phyloP scores from a whole-genome alignment of 106 monocot species.

The Iris macrosiphon region DNA sequence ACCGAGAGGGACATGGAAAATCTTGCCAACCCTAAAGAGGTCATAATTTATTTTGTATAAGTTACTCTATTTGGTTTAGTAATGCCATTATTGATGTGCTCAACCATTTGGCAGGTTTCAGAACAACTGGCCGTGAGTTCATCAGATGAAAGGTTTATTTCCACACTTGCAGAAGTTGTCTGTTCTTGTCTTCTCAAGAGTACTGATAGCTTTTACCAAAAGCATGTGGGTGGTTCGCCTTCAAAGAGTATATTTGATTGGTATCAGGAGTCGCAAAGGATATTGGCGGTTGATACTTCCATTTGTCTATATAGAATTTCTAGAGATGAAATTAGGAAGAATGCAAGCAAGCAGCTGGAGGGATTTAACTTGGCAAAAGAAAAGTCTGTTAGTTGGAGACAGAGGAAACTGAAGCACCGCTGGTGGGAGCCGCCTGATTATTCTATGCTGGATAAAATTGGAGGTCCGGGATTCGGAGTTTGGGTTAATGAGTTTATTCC shows the following conservation, averaged over 20 bases:
- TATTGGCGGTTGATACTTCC: slow-evolving; percentile 43
- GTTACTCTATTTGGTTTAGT: neutral
- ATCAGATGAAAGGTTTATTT: slow-evolving; percentile 47
- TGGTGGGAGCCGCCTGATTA: slow-evolving; percentile 48
- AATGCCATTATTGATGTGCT: slow-evolving; percentile 9
- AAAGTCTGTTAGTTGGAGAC: neutral
- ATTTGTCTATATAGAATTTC: slow-evolving; percentile 47
- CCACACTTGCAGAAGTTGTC: slow-evolving; percentile 61
- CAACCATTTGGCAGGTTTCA: slow-evolving; percentile 31
- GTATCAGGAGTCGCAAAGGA: slow-evolving; percentile 32
- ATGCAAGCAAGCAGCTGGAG: slow-evolving; percentile 28
- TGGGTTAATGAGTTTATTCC: slow-evolving; percentile 66
- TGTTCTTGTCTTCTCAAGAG: slow-evolving; percentile 49
- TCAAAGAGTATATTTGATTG: slow-evolving; percentile 19
- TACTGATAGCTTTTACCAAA: slow-evolving; percentile 17
- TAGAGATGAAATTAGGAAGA: slow-evolving; percentile 29
- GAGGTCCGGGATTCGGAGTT: slow-evolving; percentile 35
- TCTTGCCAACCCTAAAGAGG: slow-evolving; percentile 58
- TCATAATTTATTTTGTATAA: slow-evolving; percentile 1
- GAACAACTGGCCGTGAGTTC: slow-evolving; percentile 39
- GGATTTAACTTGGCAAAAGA: slow-evolving; percentile 24
- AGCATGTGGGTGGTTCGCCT: slow-evolving; percentile 6
- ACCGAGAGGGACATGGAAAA: slow-evolving; percentile 67
- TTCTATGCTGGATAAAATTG: slow-evolving; percentile 26
- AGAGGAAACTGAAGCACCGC: slow-evolving; percentile 16